Base-by-base conservation (phyloP, 169 alveolate species). In the Plasmodium chabaudi region DNA sequence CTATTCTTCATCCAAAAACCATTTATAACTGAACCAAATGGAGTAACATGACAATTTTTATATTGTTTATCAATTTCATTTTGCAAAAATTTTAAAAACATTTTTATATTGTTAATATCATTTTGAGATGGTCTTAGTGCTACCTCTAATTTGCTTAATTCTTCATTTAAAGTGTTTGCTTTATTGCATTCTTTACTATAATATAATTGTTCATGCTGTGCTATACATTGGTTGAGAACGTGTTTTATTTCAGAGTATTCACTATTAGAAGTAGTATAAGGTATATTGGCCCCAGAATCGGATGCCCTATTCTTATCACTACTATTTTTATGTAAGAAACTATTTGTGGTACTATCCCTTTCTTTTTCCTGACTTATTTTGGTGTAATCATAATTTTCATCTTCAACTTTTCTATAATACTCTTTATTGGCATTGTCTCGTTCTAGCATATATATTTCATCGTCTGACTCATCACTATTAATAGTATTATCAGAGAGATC, bases 1-100 rank as follows among this genome's bases (percentile, higher is more conserved):
- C 96, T 94, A 21, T 90, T 92, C 63, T 88, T 90, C 53, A 93
- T 94, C 95, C 95, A 94, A 23, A 94, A 94, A 12, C 96, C 95
- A 77, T 89, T 94, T 47, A 92, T 92, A 49, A 94, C 89, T 17
- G 95, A 91, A 15, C 96, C 96, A 82, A 86, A 86, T 15, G 91
- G 91, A 15, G 91, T 86, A 57, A 86, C 91, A 34, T 86, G 70
- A 42, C 87, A 86, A 69, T 86, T 86, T 59, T 57, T 70, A 42
- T 69, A 86, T 42, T 86, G 74, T 65, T 86, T 86, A 70, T 86
- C 60, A 12, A 86, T 86, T 86, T 86, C 91, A 12, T 70, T 86
- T 34, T 86, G 91, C 42, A 86, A 63, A 63, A 86, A 69, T 13
- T 60, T 19, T 15, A 86, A 49, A 72, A 86, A 86, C 51, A 15